Base-by-base conservation (phyloP, 352 stramenopile genomes). In the Globisporangium uncinulatum region DNA sequence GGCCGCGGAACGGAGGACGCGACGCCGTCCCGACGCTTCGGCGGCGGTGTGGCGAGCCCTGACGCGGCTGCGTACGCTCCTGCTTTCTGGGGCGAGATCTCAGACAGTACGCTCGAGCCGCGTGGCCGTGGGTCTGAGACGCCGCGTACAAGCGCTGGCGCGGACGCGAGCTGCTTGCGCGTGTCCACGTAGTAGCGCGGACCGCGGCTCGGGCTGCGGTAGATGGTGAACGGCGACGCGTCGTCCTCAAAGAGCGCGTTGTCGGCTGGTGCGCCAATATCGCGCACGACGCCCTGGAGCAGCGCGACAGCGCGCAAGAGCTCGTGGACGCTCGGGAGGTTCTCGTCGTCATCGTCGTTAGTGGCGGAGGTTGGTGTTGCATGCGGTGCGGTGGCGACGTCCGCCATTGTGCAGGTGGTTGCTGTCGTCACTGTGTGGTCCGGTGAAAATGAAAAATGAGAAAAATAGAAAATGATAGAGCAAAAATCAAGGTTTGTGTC, bases 261-360 rank as follows among this genome's bases (percentile, higher is more conserved):
- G 17, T 56, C 45, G 39, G 17, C 49, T 51, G 45, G 20, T 14
- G 45, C 45, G 21, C 62, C 59, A 29, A 84, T 66, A 39, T 69
- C 70, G n/a, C 74, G 67, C 65, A 85, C 77, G 0, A 37, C 57
- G 14, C 68, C 56, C 43, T 87, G 74, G 42, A 91, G 69, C 1
- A 63, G 61, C 29, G 61, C 54, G 17, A 91, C 78, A 49, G 79
- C 60, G 24, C 73, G 55, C 47, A 89, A 69, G 39, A 91, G 71
- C 21, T 86, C 78, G 19, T 71, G 63, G 6, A 89, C 78, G 9
- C 69, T 75, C 20, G 79, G 76, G 51, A 83, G 55, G 13, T 72
- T 59, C 37, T 50, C 45, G 19, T 32, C 19, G 8, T 32, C 19
- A 14, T 48, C 15, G 13, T 10, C n/a, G 21, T 5, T 3, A 24